phyloP scores from a whole-genome alignment of 176 grass and related monocot genomes.

The Musa beccarii region DNA sequence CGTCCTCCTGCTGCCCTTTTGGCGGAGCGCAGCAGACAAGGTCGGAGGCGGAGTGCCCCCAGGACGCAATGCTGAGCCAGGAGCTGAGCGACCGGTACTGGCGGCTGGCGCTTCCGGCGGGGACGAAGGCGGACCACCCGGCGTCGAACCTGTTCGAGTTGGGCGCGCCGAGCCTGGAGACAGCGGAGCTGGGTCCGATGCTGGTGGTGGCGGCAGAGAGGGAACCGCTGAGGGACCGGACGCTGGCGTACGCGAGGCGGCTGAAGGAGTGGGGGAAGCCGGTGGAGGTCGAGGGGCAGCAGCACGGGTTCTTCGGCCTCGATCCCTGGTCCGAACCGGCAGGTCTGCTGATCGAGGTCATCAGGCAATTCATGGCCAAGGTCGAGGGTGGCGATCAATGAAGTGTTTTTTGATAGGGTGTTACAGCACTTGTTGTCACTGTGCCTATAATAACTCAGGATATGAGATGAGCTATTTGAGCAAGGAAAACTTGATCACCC shows the following conservation, averaged over 20 bases:
- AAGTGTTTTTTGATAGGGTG: neutral
- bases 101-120: constrained; percentile 27
- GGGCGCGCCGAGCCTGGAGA: constrained; percentile 15
- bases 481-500: too few species aligned
- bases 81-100: constrained; percentile 25
- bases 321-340: constrained; percentile 28
- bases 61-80: constrained; percentile 54
- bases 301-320: constrained; percentile 37
- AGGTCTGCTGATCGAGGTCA: constrained; percentile 8
- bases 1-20: constrained; percentile 73
- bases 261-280: constrained; percentile 30
- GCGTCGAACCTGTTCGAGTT: constrained; percentile 23
- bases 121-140: constrained; percentile 27
- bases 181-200: constrained; percentile 21
- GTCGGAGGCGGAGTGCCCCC: constrained; percentile 67
- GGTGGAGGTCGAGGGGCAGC: constrained; percentile 28
- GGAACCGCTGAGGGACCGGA: constrained; percentile 35
- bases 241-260: constrained; percentile 29
- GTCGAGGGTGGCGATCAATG: neutral
- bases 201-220: constrained; percentile 32
- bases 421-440: too few species aligned
- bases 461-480: too few species aligned
- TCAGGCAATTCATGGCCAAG: constrained; percentile 23
- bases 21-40: constrained; percentile 40
- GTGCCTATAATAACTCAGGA: too few species aligned